Evolutionary conservation across 139 green algal species (phyloP).

Genomic region (Tetradesmus obliquus): DNA sequence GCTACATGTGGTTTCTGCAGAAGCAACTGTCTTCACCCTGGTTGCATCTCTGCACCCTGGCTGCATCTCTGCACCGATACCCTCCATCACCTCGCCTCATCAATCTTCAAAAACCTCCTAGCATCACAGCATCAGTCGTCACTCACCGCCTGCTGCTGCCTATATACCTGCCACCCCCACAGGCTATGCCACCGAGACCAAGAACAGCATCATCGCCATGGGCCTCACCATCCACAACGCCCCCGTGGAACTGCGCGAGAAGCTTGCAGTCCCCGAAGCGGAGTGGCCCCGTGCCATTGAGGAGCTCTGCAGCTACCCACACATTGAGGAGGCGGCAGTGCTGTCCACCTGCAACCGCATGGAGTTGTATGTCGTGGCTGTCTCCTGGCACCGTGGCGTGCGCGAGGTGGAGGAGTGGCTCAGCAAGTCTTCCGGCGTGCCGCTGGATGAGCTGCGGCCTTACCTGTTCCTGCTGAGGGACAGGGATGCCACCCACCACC

Average conservation of each 20-base stretch:
- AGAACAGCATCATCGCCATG: constrained; percentile 96
- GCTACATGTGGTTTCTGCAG: too few relatives aligned
- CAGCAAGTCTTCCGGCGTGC: constrained; percentile 86
- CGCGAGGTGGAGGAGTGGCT: constrained; percentile 99
- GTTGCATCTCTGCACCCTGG: too few relatives aligned
- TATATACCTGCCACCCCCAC: neutral
- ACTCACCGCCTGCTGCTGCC: neutral
- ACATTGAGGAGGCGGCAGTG: constrained; percentile 98
- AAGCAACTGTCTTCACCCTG: too few relatives aligned
- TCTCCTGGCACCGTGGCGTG: constrained; percentile 95
- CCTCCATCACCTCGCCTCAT: too few relatives aligned
- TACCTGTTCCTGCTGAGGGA: constrained; percentile 98
- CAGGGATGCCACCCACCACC: constrained; percentile 94
- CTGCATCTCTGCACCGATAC: too few relatives aligned
- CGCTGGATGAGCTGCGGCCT: constrained; percentile 92
- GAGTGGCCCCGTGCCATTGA: constrained; percentile 96
- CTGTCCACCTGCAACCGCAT: constrained; percentile 99
- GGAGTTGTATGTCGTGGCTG: constrained; percentile 98
- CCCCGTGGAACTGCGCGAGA: constrained; percentile 97
- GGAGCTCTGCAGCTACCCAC: constrained; percentile 93
- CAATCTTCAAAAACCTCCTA: too few relatives aligned
- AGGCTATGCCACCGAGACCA: constrained; percentile 93
- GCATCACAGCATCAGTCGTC: neutral
- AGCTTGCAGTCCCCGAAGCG: constrained; percentile 95
- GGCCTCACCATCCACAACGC: constrained; percentile 96